Base-by-base conservation (phyloP, 805 yeast species). In the Lipomyces starkeyi region DNA sequence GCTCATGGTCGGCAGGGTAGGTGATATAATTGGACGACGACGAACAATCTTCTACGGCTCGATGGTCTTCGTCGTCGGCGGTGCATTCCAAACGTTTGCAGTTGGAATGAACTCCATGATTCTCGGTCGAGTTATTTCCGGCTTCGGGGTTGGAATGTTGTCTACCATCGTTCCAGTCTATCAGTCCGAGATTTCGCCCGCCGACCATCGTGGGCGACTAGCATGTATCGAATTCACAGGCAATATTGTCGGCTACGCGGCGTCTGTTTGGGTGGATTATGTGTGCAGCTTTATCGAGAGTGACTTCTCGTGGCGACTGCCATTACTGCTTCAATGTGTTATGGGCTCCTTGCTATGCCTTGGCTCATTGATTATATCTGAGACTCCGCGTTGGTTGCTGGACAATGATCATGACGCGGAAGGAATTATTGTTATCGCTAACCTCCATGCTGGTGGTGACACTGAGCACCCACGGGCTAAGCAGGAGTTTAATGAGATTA, bases 161-260 rank as follows among this genome's bases (percentile, higher is more conserved):
- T 88, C 93, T 32, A 88, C 96, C 7, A 89, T 92, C 70, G 93
- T 92, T 11, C 97, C 97, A 0, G 88, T 91, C 61, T 92, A 91
- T 78, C 97, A 91, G 77, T 87, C 93, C 61, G 97, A 92, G 76
- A 91, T 93, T 61, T 87, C 93, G 6, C 97, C 97, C 0, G 89
- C 93, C 29, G 91, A 91, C 75, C 91, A 90, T 73, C 84, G 97
- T 75, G 97, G 97, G 1, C 85, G 87, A 74, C 81, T 91, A 63
- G 97, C 94, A 2, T 91, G 97, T 76, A 89, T 91, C 49, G 96
- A 92, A 76, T 93, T 91, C 78, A 88, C 96, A 0, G 96, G 97
- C 11, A 92, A 91, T 78, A 87, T 92, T 56, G 76, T 88, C 5
- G 97, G 97, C 5, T 93, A 91, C 77, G 85, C 91, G 1, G 80